Evolutionary conservation across 441 rosid species (phyloP), one percentile per base, ranked within the genome.

Genomic region (Brassica hybrid): DNA sequence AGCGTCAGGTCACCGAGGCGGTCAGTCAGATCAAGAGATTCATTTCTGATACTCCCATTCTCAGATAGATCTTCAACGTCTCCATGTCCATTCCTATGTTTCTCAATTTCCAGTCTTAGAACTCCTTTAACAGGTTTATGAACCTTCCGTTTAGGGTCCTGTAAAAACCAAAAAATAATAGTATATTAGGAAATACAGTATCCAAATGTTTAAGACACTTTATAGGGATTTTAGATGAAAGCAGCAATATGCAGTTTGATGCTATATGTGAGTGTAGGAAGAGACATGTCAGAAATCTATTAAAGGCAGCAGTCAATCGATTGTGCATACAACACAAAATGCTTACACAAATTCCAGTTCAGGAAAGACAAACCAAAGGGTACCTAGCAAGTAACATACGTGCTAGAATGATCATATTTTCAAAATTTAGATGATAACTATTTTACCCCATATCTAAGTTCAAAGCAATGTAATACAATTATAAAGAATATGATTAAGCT

Each of bases 111-210:
- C 76, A 96, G 86, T 83, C 90, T 85, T 67, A 94, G 85, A 84
- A 93, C 80, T 73, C 98, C 99, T 85, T 90, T 91, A 58, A 96
- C 98, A 57, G 97, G 98, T 80, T 94, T 96, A 81, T 96, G 98
- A 83, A 90, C 95, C 85, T 94, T 94, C 76, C 90, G 89, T 79
- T 91, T 96, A 45, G 98, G 95, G 85, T 96, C 99, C 99, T 96
- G 73, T 61, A 68, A 78, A 7, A 81, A 80, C 64, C 76, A 82
- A 69, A 83, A 32, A 84, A 27, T 45, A 54, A n/a, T 43, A 61
- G 57, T 70, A 69, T 19, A 58, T 73, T 10, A 82, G 52, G 65
- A 61, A 27, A 63, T 67, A 7, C 9, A 2, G 7, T 25, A 32
- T 61, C 27, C 14, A 67, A 21, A 64, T 23, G 61, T 18, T 76